Evolutionary conservation across 1,284 basidiomycete species (phyloP), one percentile per base, ranked within the genome.

Genomic region (Trichosporon faecale): DNA sequence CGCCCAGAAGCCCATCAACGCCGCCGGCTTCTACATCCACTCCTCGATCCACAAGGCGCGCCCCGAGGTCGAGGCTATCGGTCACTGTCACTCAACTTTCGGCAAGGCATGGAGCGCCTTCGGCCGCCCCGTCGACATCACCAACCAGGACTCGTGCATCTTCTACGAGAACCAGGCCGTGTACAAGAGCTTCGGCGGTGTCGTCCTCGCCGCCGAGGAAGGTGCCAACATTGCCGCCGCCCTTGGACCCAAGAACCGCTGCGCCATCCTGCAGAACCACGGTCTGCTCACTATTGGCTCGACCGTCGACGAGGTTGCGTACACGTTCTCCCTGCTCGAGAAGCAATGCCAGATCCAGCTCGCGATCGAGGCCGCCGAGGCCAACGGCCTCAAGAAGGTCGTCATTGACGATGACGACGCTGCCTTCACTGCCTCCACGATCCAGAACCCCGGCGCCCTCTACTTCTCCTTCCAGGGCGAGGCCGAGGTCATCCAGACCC

Each of bases 41-140:
- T 86, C 87, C 25, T 86, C 88, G 2, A 86, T 89, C 69, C 88
- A 89, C 76, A 82, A 84, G 40, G 88, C 88, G 44, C 86, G 89
- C 21, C 88, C 89, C 0, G 89, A 90, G 74, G 85, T 89, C 31
- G 76, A 87, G 40, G 88, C 89, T 44, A 88, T 88, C 16, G 89
- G 88, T 4, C 89, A 91, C 79, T 88, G 88, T 33, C 89, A 91
- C 78, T 87, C 87, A 2, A 79, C 78, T 7, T 71, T 79, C 70
- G 80, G 78, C 66, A 79, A 79, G 65, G 76, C 79, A 2, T 80
- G 79, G 78, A 73, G 71, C 6, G 61, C 72, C 14, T 76, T 76
- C 46, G 74, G 74, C 57, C 67, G 66, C 23, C 76, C 75, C 12
- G 75, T 78, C 64, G 85, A 87, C n/a, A 75, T 76, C 67, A 74